These are phyloP conservation scores for Sporormia fimetaria DNA, from an alignment of 495 filamentous ascomycete species.

Conservation along the genomic window DNA sequence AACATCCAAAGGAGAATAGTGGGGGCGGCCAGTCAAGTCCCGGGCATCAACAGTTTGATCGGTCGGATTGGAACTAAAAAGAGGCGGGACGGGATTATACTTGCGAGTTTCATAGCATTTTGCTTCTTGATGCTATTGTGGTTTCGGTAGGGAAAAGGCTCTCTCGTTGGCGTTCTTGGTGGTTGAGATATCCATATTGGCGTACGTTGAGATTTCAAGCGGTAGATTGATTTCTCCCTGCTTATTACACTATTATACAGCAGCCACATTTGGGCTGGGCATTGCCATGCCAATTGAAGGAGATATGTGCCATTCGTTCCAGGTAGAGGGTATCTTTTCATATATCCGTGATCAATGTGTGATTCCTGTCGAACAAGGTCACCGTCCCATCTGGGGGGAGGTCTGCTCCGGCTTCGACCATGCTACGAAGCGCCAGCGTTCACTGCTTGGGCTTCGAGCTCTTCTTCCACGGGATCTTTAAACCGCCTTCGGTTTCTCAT, in stretches of 20 bases:
- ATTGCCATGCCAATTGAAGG: too few species aligned
- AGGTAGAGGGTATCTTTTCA: too few species aligned
- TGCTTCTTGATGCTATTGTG: slow-evolving; percentile 82
- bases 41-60: slow-evolving; percentile 88
- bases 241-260: background rate
- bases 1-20: slow-evolving; percentile 85
- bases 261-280: background rate
- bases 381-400: too few species aligned
- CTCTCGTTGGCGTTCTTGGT: slow-evolving; percentile 16
- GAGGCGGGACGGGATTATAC: slow-evolving; percentile 86
- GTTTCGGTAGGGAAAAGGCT: slow-evolving; percentile 45
- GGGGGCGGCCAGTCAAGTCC: slow-evolving; percentile 75
- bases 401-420: too few species aligned
- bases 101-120: slow-evolving; percentile 79
- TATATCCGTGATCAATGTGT: too few species aligned
- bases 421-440: slow-evolving; percentile 13
- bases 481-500: slow-evolving; percentile 4
- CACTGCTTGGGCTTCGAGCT: slow-evolving; percentile 14
- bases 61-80: slow-evolving; percentile 89
- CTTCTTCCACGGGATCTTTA: slow-evolving; percentile 7
- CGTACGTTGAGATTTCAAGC: background rate
- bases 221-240: background rate
- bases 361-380: too few species aligned
- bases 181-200: slow-evolving; percentile 16
- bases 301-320: too few species aligned